These are phyloP conservation scores for Coffea eugenioides DNA, from an alignment of 257 asterid genomes.

Conservation along the genomic window DNA sequence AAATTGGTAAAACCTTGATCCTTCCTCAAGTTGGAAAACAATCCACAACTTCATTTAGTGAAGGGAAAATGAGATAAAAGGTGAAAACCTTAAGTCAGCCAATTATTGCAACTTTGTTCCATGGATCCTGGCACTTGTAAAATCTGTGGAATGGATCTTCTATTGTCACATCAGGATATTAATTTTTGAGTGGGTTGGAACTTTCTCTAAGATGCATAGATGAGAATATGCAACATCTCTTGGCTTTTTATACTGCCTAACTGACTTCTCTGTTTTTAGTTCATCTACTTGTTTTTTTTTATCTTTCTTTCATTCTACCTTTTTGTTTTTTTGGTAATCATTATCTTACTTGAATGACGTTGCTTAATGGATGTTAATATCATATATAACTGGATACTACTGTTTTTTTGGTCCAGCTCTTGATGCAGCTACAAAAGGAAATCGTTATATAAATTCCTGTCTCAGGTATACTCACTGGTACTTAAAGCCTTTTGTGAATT, in stretches of 20 bases:
- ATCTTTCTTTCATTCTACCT: no score
- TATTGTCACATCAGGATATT: not conserved
- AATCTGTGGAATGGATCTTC: not conserved
- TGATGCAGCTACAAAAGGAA: conserved; percentile 93
- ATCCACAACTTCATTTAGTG: not conserved
- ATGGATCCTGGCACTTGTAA: not conserved
- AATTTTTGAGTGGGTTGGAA: not conserved
- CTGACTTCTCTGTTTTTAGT: not conserved
- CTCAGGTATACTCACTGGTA: conserved; percentile 55
- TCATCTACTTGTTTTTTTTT: not conserved
- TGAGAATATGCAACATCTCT: not conserved
- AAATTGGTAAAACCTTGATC: conserved; percentile 4
- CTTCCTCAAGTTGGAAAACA: not conserved
- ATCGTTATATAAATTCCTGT: conserved; percentile 82
- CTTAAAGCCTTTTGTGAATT: not conserved
- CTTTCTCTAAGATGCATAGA: not conserved
- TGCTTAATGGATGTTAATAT: not conserved
- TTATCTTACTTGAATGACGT: not conserved
- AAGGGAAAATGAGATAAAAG: not conserved
- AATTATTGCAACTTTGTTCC: no score
- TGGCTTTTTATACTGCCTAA: not conserved
- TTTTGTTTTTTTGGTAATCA: not conserved
- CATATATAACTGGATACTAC: conserved; percentile 9
- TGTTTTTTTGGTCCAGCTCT: conserved; percentile 60
- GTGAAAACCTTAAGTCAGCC: not conserved